Evolutionary conservation across 345 rosid species (phyloP).

Genomic region (Noccaea bulbosa): DNA sequence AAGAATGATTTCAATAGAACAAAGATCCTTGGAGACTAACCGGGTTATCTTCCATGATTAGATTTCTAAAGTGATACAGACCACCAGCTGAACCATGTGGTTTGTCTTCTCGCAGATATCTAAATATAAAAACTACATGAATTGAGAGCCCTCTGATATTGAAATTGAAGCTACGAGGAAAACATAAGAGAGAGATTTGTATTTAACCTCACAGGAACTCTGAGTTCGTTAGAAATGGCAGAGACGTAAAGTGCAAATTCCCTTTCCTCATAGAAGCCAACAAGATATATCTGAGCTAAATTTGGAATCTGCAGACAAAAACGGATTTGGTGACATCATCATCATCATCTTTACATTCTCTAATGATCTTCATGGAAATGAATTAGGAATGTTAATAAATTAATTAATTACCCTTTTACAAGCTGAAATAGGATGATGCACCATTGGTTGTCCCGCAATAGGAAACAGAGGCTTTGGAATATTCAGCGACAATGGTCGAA

Average conservation of each 20-base stretch:
- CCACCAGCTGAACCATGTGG: conserved; percentile 98
- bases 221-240: conserved; percentile 86
- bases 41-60: conserved; percentile 89
- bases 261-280: conserved; percentile 93
- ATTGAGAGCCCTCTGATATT: not conserved
- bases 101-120: conserved; percentile 85
- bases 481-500: conserved; percentile 89
- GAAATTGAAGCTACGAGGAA: not conserved
- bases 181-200: conserved; percentile 22
- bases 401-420: conserved; percentile 72
- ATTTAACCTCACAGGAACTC: conserved; percentile 78
- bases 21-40: conserved; percentile 45
- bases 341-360: conserved; percentile 1
- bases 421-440: conserved; percentile 97
- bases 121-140: conserved; percentile 28
- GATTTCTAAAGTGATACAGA: conserved; percentile 72
- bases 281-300: conserved; percentile 70
- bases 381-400: not conserved
- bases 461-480: conserved; percentile 92
- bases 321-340: conserved; percentile 27
- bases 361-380: conserved; percentile 22
- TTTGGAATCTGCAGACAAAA: conserved; percentile 68
- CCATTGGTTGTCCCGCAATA: conserved; percentile 93
- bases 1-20: conserved; percentile 2
- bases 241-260: conserved; percentile 85